Evolutionary conservation across 306 rosid genomes (phyloP), one percentile per base, ranked within the genome.

Genomic region (Citrullus mucosospermus): DNA sequence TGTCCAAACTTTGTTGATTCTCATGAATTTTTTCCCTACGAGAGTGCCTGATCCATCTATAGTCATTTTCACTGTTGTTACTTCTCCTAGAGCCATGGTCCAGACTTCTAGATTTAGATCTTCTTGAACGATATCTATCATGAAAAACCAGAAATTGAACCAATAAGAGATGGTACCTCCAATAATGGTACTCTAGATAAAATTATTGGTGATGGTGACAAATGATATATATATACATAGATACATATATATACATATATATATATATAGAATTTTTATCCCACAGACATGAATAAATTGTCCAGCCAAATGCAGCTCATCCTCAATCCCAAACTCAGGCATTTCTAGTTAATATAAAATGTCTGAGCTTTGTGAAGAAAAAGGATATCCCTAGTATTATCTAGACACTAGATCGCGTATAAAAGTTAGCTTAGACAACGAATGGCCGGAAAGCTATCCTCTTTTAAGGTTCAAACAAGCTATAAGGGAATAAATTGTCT

Each of bases 81-180:
- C 87, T 91, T 85, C 90, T 85, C 41, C 83, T 70, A 67, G 81
- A 88, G 74, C 66, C 38, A 69, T 58, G 83, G 81, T 81, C 86
- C 62, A 48, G 75, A 79, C 88, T 92, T 83, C 81, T 81, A 59
- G 92, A 89, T 82, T 87, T 85, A 44, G 93, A 86, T 83, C 93
- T 88, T 81, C 87, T 83, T 9, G 86, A 81, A 79, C 38, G 78
- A 74, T 82, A 67, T 85, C 96, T 90, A 79, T 51, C 83, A 84
- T 77, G 71, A 67, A 86, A 32, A 78, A 75, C 66, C 44, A 74
- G 56, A 22, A 78, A 78, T 39, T 14, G 18, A 72, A 84, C 38
- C 25, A 30, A 73, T 51, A 39, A 50, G 75, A 78, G 58, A 78
- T 59, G 4, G 18, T 32, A 67, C 13, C 48, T 63, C 18, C 44